phyloP scores from a whole-genome alignment of 768 basidiomycete genomes.

The Agaricus subrufescens region DNA sequence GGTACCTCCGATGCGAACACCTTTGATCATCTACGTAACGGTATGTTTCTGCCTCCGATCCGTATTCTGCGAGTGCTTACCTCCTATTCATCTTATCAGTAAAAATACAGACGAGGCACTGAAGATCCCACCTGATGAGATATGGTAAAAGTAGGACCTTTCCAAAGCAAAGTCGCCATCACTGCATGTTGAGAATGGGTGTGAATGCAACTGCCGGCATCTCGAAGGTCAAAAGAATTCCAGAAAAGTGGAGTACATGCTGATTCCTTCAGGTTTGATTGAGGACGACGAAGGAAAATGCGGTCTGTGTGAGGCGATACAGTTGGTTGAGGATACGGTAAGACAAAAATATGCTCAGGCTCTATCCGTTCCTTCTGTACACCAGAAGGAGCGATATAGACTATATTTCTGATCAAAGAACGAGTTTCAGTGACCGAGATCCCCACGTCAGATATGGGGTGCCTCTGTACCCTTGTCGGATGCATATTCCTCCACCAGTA shows the following conservation, averaged over 20 bases:
- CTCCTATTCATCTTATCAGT: conserved; percentile 31
- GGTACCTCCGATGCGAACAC: conserved; percentile 72
- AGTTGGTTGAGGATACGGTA: conserved; percentile 67
- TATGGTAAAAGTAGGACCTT: conserved; percentile 66
- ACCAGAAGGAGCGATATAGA: conserved; percentile 84
- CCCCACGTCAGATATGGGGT: not conserved
- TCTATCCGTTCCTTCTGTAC: conserved; percentile 89
- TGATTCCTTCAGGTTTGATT: conserved; percentile 70
- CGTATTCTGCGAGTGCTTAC: conserved; percentile 16
- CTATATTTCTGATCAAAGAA: conserved; percentile 50
- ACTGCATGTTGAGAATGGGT: conserved; percentile 90
- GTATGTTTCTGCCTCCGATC: not conserved
- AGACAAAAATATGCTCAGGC: conserved; percentile 81
- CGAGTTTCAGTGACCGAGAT: not conserved
- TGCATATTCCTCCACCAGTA: conserved; percentile 79
- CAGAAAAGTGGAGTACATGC: conserved; percentile 90
- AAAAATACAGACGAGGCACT: conserved; percentile 5
- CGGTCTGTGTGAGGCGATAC: conserved; percentile 64
- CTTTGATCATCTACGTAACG: conserved; percentile 79
- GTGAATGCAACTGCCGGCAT: conserved; percentile 85
- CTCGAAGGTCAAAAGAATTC: conserved; percentile 80
- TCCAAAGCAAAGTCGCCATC: conserved; percentile 80
- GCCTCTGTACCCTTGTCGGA: conserved; percentile 54
- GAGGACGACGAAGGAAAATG: conserved; percentile 73
- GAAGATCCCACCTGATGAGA: conserved; percentile 65